Conservation (phyloP, 371 early-diverging fungal genomes). For the Funneliformis caledonium region DNA sequence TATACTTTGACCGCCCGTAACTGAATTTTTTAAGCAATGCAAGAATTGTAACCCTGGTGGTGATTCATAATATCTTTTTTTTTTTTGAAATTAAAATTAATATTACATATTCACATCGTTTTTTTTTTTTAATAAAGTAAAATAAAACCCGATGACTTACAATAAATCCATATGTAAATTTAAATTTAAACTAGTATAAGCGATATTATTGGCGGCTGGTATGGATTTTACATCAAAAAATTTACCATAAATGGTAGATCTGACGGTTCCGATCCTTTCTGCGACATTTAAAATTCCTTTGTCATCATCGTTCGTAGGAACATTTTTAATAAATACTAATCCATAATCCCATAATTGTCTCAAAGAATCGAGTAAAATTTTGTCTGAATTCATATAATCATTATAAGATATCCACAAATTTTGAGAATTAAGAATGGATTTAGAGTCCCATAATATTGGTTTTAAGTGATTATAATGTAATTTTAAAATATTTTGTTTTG, state of each 20-base stretch:
- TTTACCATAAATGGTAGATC: constrained; percentile 84
- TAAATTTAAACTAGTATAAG: constrained; percentile 82
- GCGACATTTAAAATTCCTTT: constrained; percentile 63
- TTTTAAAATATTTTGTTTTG: constrained; percentile 24
- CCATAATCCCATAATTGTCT: constrained; percentile 72
- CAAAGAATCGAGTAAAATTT: constrained; percentile 61
- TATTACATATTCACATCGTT: neutral
- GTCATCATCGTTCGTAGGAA: constrained; percentile 57
- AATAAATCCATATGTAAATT: constrained; percentile 93
- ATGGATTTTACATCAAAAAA: constrained; percentile 85
- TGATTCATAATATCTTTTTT: constrained; percentile 71
- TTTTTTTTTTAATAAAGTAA: too few relatives aligned
- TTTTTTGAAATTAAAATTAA: neutral
- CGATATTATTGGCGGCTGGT: constrained; percentile 83
- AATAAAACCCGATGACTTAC: constrained; percentile 52
- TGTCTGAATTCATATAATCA: constrained; percentile 65
- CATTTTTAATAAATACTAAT: constrained; percentile 71
- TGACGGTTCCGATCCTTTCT: constrained; percentile 73
- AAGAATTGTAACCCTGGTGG: constrained; percentile 89
- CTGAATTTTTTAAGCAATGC: constrained; percentile 79
- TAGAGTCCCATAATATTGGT: constrained; percentile 58
- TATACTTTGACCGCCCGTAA: constrained; percentile 78
- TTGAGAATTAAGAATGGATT: constrained; percentile 46
- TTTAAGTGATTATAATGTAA: constrained; percentile 51
- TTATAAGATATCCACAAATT: constrained; percentile 64